Evolutionary conservation across 176 grass and related monocot genomes (phyloP), one percentile per base, ranked within the genome.

Genomic region (Calamus simplicifolius): DNA sequence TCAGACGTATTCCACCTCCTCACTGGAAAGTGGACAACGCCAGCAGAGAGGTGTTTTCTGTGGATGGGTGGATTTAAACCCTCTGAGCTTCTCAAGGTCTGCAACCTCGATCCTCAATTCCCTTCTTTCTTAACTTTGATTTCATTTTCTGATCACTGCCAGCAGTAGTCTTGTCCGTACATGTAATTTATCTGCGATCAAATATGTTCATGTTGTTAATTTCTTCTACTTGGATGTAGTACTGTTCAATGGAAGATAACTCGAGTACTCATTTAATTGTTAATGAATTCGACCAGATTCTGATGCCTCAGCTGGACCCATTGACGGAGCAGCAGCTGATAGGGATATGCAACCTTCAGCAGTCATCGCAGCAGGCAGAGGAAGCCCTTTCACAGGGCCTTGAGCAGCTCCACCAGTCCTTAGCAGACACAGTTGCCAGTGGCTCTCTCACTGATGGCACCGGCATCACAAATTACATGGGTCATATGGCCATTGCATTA

Each of bases 51-150:
- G 18, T 92, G 94, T 70, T 98, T 93, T 73, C 71, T 93, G 79
- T 98, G 94, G 94, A 98, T 98, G 73, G 94, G 94, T n/a, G 94
- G 94, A 29, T 98, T 98, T 73, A 73, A 85, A 21, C 94, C 94
- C 0, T 98, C 94, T 5, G 84, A 98, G 63, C 81, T 98, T 18
- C 79, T 92, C 73, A 89, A 98, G 94, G 94, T 93, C 48, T 35
- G 25, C 49, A 35, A 38, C 5, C 27, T 60, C 28, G 21, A 23
- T 23, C 0, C 21, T 23, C n/a, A n/a, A 43, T 43, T 10, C 35
- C 13, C 35, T 43, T 43, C 35, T 43, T 43, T 43, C 35, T 43
- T 12, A 13, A 43, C 13, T 43, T 43, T 43, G 8, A 23, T 10
- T 43, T 13, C 2, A 43, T 12, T 43, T 43, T 43, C 35, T 43